Evolutionary conservation across 139 green algal genomes (phyloP).

Genomic region (Pedinophyceae sp.): DNA sequence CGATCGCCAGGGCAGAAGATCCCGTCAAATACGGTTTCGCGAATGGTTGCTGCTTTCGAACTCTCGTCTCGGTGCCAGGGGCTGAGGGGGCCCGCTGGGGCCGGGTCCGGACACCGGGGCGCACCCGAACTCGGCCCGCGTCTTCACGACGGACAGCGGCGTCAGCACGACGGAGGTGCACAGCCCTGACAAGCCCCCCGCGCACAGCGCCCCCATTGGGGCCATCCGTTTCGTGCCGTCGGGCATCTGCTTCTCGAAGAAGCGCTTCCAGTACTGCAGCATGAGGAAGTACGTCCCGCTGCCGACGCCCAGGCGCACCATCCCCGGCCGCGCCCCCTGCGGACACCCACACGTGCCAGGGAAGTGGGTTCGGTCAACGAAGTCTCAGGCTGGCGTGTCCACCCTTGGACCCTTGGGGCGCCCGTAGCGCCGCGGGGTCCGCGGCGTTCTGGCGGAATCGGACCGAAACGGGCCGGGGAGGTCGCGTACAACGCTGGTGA

Average conservation of each 20-base stretch:
- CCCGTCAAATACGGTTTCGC: no score
- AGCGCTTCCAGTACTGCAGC: constrained; percentile 44
- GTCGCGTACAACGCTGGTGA: neutral
- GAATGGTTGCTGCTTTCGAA: neutral
- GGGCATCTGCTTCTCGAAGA: constrained; percentile 8
- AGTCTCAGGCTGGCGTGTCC: neutral
- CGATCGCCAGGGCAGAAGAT: no score
- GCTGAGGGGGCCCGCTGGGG: neutral
- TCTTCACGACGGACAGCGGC: constrained; percentile 90
- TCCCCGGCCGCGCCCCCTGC: constrained; percentile 49
- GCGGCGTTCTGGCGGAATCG: neutral
- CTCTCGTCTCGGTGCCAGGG: neutral
- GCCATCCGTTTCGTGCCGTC: neutral
- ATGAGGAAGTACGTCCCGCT: constrained; percentile 48
- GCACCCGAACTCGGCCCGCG: constrained; percentile 73
- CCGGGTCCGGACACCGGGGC: constrained; percentile 4
- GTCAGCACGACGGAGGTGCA: constrained; percentile 50
- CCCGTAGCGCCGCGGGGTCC: constrained; percentile 2
- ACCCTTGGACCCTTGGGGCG: neutral
- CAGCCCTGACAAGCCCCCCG: constrained; percentile 46
- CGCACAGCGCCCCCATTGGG: neutral
- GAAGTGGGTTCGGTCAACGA: neutral
- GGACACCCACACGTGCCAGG: constrained; percentile 46
- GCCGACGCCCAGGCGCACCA: constrained; percentile 49
- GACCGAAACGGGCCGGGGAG: neutral